These are phyloP conservation scores for Fraxinus xanthoxyloides DNA, from an alignment of 305 asterid genomes.

Conservation along the genomic window DNA sequence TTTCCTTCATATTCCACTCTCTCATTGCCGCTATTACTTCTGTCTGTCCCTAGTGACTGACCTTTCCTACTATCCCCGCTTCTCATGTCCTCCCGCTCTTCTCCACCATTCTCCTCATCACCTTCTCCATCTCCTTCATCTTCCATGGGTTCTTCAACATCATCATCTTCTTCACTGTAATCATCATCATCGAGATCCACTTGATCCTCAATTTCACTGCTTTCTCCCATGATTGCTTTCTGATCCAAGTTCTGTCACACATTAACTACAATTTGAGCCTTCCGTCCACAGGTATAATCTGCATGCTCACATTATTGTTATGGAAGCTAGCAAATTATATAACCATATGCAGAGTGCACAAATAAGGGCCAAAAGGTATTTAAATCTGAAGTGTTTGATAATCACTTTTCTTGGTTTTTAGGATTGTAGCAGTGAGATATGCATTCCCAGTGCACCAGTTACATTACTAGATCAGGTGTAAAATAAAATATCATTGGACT, in stretches of 20 bases:
- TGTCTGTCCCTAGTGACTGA: constrained; percentile 47
- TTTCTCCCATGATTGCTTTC: constrained; percentile 66
- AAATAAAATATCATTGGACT: neutral
- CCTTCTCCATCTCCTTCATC: constrained; percentile 68
- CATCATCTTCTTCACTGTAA: constrained; percentile 78
- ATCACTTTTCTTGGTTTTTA: neutral
- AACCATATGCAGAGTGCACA: constrained; percentile 42
- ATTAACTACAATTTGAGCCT: constrained; percentile 39
- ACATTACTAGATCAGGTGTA: neutral
- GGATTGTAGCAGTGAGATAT: neutral
- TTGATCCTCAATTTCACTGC: constrained; percentile 78
- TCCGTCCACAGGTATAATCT: constrained; percentile 41
- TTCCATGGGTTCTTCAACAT: constrained; percentile 71
- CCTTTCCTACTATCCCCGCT: constrained; percentile 57
- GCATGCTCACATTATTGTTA: constrained; percentile 49
- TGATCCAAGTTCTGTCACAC: constrained; percentile 40
- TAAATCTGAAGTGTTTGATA: constrained; percentile 25
- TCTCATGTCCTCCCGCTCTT: constrained; percentile 47
- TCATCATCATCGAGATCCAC: constrained; percentile 91
- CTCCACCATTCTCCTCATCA: constrained; percentile 60
- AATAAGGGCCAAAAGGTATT: constrained; percentile 38
- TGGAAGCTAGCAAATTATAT: constrained; percentile 38
- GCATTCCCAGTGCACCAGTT: neutral
- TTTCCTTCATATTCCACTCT: constrained; percentile 51
- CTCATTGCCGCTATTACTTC: constrained; percentile 31